Evolutionary conservation across 441 rosid species (phyloP).

Genomic region (Pelargonium myrrhifolium): DNA sequence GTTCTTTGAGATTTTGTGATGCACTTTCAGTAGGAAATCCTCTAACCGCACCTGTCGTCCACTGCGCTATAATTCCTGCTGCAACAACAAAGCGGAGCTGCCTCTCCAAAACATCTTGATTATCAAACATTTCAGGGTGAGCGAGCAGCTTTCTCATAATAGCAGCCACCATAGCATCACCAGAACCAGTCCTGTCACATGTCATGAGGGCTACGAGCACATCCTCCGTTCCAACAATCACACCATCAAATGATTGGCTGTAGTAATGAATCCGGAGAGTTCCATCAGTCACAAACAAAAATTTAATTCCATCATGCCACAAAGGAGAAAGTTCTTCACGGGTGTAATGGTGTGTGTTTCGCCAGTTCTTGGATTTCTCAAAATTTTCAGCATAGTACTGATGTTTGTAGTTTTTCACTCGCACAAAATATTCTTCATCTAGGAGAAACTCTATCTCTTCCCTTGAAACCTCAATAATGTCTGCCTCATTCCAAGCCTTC

Average conservation of each 20-base stretch:
- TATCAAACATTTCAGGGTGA: slow-evolving; percentile 63
- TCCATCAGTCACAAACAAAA: slow-evolving; percentile 80
- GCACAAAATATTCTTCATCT: slow-evolving; percentile 62
- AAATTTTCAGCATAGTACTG: slow-evolving; percentile 67
- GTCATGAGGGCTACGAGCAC: slow-evolving; percentile 80
- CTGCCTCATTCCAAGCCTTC: slow-evolving; percentile 65
- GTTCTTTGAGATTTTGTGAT: slow-evolving; percentile 78
- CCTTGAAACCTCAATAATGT: slow-evolving; percentile 72
- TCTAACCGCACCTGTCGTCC: slow-evolving; percentile 87
- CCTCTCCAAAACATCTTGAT: slow-evolving; percentile 68
- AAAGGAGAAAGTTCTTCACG: slow-evolving; percentile 66
- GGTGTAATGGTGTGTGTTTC: slow-evolving; percentile 65
- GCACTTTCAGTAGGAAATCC: slow-evolving; percentile 93
- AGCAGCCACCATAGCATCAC: slow-evolving; percentile 85
- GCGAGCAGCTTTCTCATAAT: slow-evolving; percentile 69
- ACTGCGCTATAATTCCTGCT: slow-evolving; percentile 87
- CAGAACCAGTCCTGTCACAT: slow-evolving; percentile 89
- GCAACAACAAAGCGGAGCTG: slow-evolving; percentile 80
- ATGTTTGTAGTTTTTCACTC: slow-evolving; percentile 56
- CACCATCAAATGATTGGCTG: slow-evolving; percentile 59
- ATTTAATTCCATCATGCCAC: slow-evolving; percentile 74
- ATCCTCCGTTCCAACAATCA: slow-evolving; percentile 75
- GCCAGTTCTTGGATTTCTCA: slow-evolving; percentile 53
- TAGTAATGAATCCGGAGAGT: slow-evolving; percentile 78
- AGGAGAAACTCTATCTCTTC: slow-evolving; percentile 79